Evolutionary conservation across 202 grass and related monocot genomes (phyloP), one percentile per base, ranked within the genome.

Genomic region (Elaeis oleifera): DNA sequence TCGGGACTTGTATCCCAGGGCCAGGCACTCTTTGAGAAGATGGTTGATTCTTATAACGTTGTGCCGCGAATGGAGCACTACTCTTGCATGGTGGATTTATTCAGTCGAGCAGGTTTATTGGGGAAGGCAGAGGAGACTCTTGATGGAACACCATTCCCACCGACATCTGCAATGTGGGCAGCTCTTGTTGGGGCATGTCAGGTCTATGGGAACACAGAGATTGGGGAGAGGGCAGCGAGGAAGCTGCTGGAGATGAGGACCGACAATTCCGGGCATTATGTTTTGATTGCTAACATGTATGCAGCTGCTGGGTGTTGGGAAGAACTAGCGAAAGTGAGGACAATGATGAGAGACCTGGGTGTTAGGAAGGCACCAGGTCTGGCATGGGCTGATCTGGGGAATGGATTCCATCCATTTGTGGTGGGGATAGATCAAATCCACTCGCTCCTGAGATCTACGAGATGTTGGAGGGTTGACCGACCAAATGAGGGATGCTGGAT

Each of bases 31-130:
- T 84, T 92, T 70, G 51, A 76, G 25, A 58, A 88, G 39, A 88
- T 88, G 88, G 23, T 64, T 17, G 58, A 69, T 59, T 20, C 70
- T 56, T 79, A 81, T 67, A 73, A 69, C 29, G 76, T 83, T 70
- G 65, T 23, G 59, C 88, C 74, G 56, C 72, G 60, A 75, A 39
- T 88, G 54, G 88, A 92, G 25, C 88, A 92, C 79, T 92, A 75
- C 71, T 92, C 88, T 78, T 88, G 88, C 63, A 88, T 88, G 71
- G 77, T 92, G 5, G 84, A 92, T 84, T 73, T 92, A 63, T 88
- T 88, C 67, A 59, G 80, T 63, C 74, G 70, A 48, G 84, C 85
- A 76, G 88, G 88, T 72, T 73, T 81, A 36, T 50, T 81, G 49
- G 39, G 61, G 59, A 87, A 67, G 75, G 78, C 79, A 54, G 80